phyloP scores from a whole-genome alignment of 305 asterid species.

The Fraxinus velutina region DNA sequence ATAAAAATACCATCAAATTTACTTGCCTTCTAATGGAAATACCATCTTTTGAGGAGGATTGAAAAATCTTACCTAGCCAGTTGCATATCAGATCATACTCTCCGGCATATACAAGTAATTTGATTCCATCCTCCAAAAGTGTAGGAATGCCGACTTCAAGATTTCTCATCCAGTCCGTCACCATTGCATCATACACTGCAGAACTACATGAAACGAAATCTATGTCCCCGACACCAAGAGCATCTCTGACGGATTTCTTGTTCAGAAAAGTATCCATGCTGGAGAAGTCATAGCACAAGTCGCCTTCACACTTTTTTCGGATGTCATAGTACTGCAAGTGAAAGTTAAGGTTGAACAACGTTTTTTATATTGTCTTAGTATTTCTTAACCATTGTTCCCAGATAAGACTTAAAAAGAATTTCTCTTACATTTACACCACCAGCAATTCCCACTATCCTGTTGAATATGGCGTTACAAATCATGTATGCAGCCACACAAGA shows the following conservation, averaged over 20 bases:
- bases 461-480: conserved; percentile 29
- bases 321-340: conserved; percentile 37
- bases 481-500: conserved; percentile 32
- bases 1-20: background rate
- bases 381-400: background rate
- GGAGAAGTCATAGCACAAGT: conserved; percentile 45
- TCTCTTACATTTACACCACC: conserved; percentile 35
- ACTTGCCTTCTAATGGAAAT: background rate
- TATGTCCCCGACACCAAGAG: conserved; percentile 42
- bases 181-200: conserved; percentile 30
- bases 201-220: conserved; percentile 39
- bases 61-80: conserved; percentile 40
- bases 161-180: conserved; percentile 39
- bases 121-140: conserved; percentile 42
- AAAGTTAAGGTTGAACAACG: background rate
- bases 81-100: conserved; percentile 44
- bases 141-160: conserved; percentile 47
- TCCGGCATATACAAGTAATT: conserved; percentile 40
- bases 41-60: background rate
- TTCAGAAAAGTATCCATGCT: conserved; percentile 33
- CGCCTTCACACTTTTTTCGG: conserved; percentile 36
- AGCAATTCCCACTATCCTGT: conserved; percentile 19
- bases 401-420: background rate
- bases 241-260: conserved; percentile 27
- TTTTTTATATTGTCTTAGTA: background rate